Base-by-base conservation (phyloP, 768 basidiomycete genomes). In the Coprinopsis cinerea region DNA sequence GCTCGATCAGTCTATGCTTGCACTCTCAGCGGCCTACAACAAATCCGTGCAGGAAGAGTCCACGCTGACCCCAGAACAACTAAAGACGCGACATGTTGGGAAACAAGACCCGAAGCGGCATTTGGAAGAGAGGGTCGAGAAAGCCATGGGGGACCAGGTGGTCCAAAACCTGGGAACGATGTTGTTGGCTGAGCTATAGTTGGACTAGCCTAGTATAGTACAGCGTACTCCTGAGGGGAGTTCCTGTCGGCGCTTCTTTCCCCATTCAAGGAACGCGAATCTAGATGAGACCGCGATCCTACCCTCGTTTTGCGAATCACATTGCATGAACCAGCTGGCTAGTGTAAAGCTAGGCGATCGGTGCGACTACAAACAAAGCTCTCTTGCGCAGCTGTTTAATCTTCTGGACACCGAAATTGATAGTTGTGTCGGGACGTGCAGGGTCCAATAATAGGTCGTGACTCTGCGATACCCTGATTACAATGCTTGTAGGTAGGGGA, bases 61-160 rank as follows among this genome's bases (percentile, higher is more conserved):
- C 47, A 97, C 93, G n/a, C 71, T 99, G 48, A 88, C 92, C 13
- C 63, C 85, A 4, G 92, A 97, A 48, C 92, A 98, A 65, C 77
- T 98, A 28, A 96, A 96, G 73, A 97, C 94, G 44, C 83, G 96
- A 57, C 94, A 96, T 67, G 92, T 97, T 58, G 94, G 94, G 50
- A 96, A 95, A 66, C 90, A 94, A 59, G 94, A 97, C 69, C 96
- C 96, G 27, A 99, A 99, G 71, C 82, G 96, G 57, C 96, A 99
- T 73, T 67, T 99, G 55, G 93, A 95, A 60, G 96, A 97, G 68
- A 88, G 90, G 24, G 96, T 97, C 4, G 96, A 98, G 71, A 92
- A 88, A 67, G 93, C 94, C 1, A 97, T 99, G 85, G 93, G 92
- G 2, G 86, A 96, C 67, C 94, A 97, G 67, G 92, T 97, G 47